Percentiles rank a stretch among this genome's conserved stretches.
Conservation (phyloP, 1,284 basidiomycete species). For the Ceratobasidium papillatum region DNA sequence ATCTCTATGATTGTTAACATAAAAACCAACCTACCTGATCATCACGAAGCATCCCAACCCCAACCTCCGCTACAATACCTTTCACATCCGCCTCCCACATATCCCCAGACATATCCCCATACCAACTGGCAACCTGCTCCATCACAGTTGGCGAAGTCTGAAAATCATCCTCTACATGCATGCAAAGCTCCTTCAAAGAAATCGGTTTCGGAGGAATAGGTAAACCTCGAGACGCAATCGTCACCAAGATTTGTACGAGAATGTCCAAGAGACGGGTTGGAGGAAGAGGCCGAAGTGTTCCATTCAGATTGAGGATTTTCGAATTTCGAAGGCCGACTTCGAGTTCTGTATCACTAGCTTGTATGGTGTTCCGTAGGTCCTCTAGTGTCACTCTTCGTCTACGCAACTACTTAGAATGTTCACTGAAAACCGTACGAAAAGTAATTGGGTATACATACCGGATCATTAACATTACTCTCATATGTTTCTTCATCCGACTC, state of each 20-base stretch:
- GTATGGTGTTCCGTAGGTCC: slow-evolving; percentile 69
- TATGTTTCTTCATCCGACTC: slow-evolving; percentile 59
- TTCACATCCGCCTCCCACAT: slow-evolving; percentile 71
- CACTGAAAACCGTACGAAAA: not conserved
- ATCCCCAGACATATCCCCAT: slow-evolving; percentile 62
- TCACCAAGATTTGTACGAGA: slow-evolving; percentile 58
- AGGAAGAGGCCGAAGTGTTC: slow-evolving; percentile 75
- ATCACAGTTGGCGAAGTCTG: slow-evolving; percentile 71
- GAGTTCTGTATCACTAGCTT: slow-evolving; percentile 81
- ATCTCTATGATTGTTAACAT: slow-evolving; percentile 25
- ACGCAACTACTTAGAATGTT: slow-evolving; percentile 47
- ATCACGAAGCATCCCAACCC: slow-evolving; percentile 71
- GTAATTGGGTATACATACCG: slow-evolving; percentile 20
- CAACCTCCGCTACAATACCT: slow-evolving; percentile 70
- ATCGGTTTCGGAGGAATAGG: slow-evolving; percentile 62
- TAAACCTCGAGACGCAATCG: slow-evolving; percentile 61
- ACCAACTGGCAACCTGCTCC: slow-evolving; percentile 78
- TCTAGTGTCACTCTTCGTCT: slow-evolving; percentile 62
- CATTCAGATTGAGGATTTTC: slow-evolving; percentile 75
- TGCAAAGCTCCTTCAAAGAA: slow-evolving; percentile 58
- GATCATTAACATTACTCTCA: slow-evolving; percentile 49
- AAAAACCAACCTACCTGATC: slow-evolving; percentile 60
- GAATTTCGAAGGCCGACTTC: slow-evolving; percentile 67
- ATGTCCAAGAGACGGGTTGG: slow-evolving; percentile 74
- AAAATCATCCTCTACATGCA: slow-evolving; percentile 73